Evolutionary conservation across 139 green algal species (phyloP), one percentile per base, ranked within the genome.

Genomic region (Diplosphaera chodatii): DNA sequence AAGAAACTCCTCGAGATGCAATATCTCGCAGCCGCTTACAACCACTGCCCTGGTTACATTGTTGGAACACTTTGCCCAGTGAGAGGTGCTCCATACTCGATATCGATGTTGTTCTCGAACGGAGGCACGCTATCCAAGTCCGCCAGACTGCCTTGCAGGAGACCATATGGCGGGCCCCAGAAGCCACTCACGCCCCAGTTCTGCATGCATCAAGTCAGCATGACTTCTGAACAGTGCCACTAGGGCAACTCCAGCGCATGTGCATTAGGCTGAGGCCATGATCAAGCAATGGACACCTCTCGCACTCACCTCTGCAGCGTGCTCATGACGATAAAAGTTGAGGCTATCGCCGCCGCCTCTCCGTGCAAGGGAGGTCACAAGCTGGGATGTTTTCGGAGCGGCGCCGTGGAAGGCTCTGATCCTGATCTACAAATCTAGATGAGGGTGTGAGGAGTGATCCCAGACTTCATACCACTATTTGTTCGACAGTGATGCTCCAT

Each of bases 61-160:
- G 48, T 3, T 18, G 13, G 18, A 10, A 59, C 48, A 3, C 18
- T 3, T 5, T 5, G 13, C 48, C 13, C 48, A 59, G 37, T 48
- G 37, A 27, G 16, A 59, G 48, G 10, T 48, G 37, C 37, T n/a
- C 4, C 69, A 48, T 33, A 74, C 69, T 74, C 66, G 28, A 78
- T 55, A 27, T 65, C 32, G 33, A 40, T 69, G 6, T 23, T 33
- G 13, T 64, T 68, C 29, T 78, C 67, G 37, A 3, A 29, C 48
- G 63, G 67, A n/a, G 63, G 67, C 20, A 63, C n/a, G 4, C 21
- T 34, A 37, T 10, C 1, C 31, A 80, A 27, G 18, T 18, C 59
- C 3, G 23, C 59, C 41, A 86, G 33, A 25, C 69, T 78, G 32
- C 82, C 82, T 64, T 87, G 82, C 25, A 87, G 55, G 62, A 87